Evolutionary conservation across 2,329 filamentous ascomycete species (phyloP).

Genomic region (Paecilomyces sp.): DNA sequence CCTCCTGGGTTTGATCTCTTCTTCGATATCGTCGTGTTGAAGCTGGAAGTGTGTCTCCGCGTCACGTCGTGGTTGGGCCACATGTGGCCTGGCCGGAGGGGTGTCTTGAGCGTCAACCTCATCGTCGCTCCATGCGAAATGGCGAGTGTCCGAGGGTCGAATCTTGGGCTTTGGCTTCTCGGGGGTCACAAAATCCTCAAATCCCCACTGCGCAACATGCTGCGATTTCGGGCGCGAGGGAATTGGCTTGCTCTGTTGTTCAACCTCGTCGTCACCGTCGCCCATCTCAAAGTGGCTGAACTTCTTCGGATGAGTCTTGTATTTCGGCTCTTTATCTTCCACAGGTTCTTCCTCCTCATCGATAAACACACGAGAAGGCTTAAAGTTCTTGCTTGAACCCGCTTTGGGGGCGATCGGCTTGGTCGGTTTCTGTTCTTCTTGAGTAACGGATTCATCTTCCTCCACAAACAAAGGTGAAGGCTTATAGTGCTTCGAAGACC

Average conservation of each 20-base stretch:
- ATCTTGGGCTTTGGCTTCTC: constrained; percentile 62
- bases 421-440: background rate
- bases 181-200: constrained; percentile 80
- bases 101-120: constrained; percentile 36
- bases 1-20: constrained; percentile 29
- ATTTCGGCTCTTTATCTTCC: constrained; percentile 40
- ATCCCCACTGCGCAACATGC: constrained; percentile 72
- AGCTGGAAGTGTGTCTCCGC: constrained; percentile 79
- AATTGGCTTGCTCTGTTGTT: constrained; percentile 18
- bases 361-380: constrained; percentile 50
- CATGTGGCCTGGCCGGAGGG: constrained; percentile 46
- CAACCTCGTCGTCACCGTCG: constrained; percentile 16
- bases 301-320: constrained; percentile 66
- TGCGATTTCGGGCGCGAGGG: constrained; percentile 28
- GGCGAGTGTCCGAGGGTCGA: constrained; percentile 63
- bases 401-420: constrained; percentile 37
- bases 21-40: constrained; percentile 61
- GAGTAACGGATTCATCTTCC: constrained; percentile 10
- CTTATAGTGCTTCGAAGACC: constrained; percentile 6
- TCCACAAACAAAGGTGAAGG: constrained; percentile 2
- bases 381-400: constrained; percentile 45
- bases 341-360: constrained; percentile 15
- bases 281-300: constrained; percentile 57
- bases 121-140: constrained; percentile 70
- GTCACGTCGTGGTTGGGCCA: constrained; percentile 66